A percentile compares a stretch with the other conserved stretches of the same genome.
Evolutionary conservation across 805 yeast species (phyloP).

Genomic region (Cyberlindnera mycetangii): DNA sequence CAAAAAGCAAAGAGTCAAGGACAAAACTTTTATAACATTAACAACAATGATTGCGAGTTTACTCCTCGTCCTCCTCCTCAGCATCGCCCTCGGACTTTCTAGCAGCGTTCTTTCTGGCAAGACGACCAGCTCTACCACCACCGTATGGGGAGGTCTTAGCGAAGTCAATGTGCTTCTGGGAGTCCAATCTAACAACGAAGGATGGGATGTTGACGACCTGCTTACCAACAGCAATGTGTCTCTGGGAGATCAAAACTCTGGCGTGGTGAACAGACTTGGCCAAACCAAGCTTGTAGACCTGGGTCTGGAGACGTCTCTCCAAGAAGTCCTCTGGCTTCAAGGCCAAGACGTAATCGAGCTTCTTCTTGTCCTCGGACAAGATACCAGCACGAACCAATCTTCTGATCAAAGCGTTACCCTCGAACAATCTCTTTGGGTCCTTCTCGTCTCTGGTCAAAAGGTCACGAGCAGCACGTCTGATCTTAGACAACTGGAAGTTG

Average conservation of each 20-base stretch:
- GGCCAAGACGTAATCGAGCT: constrained; percentile 99
- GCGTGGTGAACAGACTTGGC: constrained; percentile 99
- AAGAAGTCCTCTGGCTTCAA: constrained; percentile 98
- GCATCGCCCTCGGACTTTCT: constrained; percentile 41
- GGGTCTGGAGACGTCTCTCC: constrained; percentile 99
- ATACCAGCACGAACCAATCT: constrained; percentile 99
- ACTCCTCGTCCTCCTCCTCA: constrained; percentile 59
- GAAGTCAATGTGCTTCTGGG: constrained; percentile 99
- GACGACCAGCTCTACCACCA: constrained; percentile 99
- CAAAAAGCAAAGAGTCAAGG: constrained; percentile 8
- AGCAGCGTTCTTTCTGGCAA: constrained; percentile 68
- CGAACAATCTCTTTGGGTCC: constrained; percentile 99
- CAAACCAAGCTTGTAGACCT: constrained; percentile 98
- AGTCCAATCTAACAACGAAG: constrained; percentile 99
- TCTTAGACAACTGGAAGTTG: constrained; percentile 98
- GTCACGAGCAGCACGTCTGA: constrained; percentile 99
- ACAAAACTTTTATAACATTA: constrained; percentile 14
- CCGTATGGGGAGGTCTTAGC: constrained; percentile 99
- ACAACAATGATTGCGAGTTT: constrained; percentile 33
- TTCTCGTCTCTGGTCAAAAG: constrained; percentile 99
- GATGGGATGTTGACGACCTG: constrained; percentile 98
- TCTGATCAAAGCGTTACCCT: constrained; percentile 99
- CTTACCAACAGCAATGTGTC: constrained; percentile 99
- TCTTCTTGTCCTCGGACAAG: constrained; percentile 98
- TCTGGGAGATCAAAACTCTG: constrained; percentile 96